Evolutionary conservation across 2,329 filamentous ascomycete species (phyloP).

Genomic region (Aspergillus sp.): DNA sequence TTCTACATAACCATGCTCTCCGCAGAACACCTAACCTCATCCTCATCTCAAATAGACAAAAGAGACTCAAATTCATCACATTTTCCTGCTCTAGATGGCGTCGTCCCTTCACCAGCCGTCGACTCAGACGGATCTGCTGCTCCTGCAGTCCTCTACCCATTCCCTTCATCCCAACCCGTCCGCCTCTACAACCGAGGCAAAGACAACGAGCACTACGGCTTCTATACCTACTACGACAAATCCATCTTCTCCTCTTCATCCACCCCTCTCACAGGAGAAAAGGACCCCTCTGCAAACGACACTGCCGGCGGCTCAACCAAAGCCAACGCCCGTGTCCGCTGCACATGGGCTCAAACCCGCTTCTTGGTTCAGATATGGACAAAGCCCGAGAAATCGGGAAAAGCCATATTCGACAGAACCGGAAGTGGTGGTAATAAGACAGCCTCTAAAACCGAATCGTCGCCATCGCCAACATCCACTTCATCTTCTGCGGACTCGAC

Average conservation of each 20-base stretch:
- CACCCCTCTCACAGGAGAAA: conserved; percentile 44
- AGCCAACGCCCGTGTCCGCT: conserved; percentile 48
- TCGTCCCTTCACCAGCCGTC: conserved; percentile 64
- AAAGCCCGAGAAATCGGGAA: conserved; percentile 36
- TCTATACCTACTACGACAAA: conserved; percentile 89
- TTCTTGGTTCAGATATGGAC: conserved; percentile 66
- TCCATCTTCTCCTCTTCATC: conserved; percentile 75
- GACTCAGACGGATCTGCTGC: conserved; percentile 70
- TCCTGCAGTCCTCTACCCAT: conserved; percentile 69
- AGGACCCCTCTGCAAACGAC: conserved; percentile 39
- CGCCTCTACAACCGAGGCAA: conserved; percentile 81
- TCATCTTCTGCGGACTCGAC: conserved; percentile 12
- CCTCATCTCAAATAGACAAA: conserved; percentile 37
- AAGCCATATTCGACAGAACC: conserved; percentile 23
- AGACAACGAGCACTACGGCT: conserved; percentile 83
- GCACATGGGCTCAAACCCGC: conserved; percentile 62
- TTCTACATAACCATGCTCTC: conserved; percentile 78
- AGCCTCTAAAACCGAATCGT: neutral
- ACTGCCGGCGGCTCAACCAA: conserved; percentile 50
- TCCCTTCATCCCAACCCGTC: conserved; percentile 70
- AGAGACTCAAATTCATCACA: conserved; percentile 13
- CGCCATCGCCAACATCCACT: conserved; percentile 11
- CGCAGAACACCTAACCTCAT: conserved; percentile 25
- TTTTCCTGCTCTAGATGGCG: conserved; percentile 49
- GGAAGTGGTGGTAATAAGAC: neutral